Percentiles rank a stretch among this genome's conserved stretches.
Evolutionary conservation across 2,329 filamentous ascomycete species (phyloP).

Genomic region (Dactylellina haptotyla): DNA sequence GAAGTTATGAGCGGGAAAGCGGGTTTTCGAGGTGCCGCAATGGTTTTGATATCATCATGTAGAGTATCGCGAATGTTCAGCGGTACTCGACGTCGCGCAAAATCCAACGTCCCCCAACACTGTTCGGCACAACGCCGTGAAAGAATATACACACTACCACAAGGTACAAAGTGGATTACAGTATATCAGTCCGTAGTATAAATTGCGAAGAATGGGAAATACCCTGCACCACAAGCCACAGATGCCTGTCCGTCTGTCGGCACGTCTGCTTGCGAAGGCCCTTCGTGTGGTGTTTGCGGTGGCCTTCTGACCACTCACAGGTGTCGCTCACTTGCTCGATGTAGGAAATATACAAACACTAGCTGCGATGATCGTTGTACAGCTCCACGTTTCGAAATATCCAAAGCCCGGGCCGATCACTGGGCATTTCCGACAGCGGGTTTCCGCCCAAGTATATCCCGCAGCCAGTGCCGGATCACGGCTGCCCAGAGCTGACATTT

Average conservation of each 20-base stretch:
- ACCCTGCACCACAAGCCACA: neutral
- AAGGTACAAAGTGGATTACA: neutral
- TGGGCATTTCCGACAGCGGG: constrained; percentile 23
- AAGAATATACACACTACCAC: neutral
- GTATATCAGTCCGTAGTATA: too few relatives aligned
- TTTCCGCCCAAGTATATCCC: neutral
- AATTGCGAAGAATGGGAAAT: too few relatives aligned
- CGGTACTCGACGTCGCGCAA: too few relatives aligned
- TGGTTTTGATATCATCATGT: neutral
- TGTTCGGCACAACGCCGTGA: neutral
- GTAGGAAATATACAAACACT: constrained; percentile 14
- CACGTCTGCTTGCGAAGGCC: constrained; percentile 2
- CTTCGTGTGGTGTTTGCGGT: too few relatives aligned
- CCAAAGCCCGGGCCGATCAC: constrained; percentile 41
- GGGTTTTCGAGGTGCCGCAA: neutral
- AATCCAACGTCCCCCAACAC: constrained; percentile 1
- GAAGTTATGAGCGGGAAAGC: neutral
- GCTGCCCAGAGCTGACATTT: neutral
- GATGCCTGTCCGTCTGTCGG: neutral
- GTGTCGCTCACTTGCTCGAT: constrained; percentile 18
- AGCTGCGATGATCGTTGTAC: constrained; percentile 20
- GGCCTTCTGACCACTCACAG: constrained; percentile 26
- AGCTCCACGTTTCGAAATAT: constrained; percentile 21
- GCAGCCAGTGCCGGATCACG: neutral
- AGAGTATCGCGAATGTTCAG: too few relatives aligned